A percentile compares a stretch with the other conserved stretches of the same genome.
These are phyloP conservation scores for Suillus weaverae DNA, from an alignment of 768 basidiomycete species.

Conservation along the genomic window DNA sequence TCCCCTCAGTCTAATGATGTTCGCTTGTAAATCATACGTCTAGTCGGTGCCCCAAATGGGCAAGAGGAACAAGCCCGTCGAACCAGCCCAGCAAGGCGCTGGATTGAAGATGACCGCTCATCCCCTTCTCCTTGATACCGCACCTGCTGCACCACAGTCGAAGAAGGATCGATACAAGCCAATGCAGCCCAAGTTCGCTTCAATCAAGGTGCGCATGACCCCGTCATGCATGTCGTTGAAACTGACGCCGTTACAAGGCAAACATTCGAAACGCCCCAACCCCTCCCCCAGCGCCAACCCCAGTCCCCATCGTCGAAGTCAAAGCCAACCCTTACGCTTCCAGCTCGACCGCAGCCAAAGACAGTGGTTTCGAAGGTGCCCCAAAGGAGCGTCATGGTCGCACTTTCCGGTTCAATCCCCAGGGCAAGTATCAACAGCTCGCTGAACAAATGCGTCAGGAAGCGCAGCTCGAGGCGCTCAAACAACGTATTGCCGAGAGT, in stretches of 20 bases:
- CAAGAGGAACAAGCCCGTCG: slow-evolving; percentile 56
- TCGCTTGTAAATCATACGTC: neutral
- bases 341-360: slow-evolving; percentile 43
- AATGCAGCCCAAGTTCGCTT: slow-evolving; percentile 99
- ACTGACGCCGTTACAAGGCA: slow-evolving; percentile 42
- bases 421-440: slow-evolving; percentile 85
- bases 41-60: slow-evolving; percentile 55
- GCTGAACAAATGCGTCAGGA: slow-evolving; percentile 74
- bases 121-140: slow-evolving; percentile 73
- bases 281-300: slow-evolving; percentile 46
- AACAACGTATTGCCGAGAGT: slow-evolving; percentile 90
- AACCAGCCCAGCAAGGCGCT: slow-evolving; percentile 73
- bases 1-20: slow-evolving; percentile 6
- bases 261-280: slow-evolving; percentile 77
- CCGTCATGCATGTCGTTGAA: neutral
- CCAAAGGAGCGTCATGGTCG: slow-evolving; percentile 71
- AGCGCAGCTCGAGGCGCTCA: slow-evolving; percentile 83
- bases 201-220: slow-evolving; percentile 66
- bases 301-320: slow-evolving; percentile 40
- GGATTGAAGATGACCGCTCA: slow-evolving; percentile 91
- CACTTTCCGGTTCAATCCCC: slow-evolving; percentile 83
- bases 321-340: slow-evolving; percentile 79
- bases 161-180: slow-evolving; percentile 95
- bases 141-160: slow-evolving; percentile 55
- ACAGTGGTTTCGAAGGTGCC: slow-evolving; percentile 69